Conservation (phyloP, 176 grass and related monocot species). For the Cocos nucifera region DNA sequence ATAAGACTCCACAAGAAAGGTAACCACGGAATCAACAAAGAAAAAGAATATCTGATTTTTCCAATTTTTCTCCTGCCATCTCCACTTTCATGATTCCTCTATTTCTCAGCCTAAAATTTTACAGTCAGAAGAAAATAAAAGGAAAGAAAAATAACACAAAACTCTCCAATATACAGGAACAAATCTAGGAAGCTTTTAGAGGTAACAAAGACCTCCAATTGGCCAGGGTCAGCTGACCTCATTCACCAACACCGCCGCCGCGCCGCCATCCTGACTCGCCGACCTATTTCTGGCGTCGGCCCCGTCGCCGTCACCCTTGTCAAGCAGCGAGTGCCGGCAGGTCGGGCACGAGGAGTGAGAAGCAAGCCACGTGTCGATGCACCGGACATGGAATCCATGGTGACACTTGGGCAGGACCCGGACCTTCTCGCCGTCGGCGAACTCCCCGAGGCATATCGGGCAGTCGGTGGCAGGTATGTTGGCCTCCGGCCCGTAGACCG, state of each 20-base stretch:
- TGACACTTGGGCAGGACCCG: constrained; percentile 64
- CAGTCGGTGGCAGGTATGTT: constrained; percentile 33
- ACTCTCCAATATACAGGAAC: too few species aligned
- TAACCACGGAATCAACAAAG: too few species aligned
- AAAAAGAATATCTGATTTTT: too few species aligned
- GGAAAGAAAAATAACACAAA: too few species aligned
- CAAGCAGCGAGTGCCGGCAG: constrained; percentile 41
- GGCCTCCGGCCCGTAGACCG: constrained; percentile 31
- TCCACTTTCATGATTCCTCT: too few species aligned
- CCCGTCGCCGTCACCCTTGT: constrained; percentile 5
- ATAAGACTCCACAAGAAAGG: too few species aligned
- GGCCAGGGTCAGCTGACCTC: neutral
- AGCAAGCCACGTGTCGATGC: constrained; percentile 63
- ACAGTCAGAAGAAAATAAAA: too few species aligned
- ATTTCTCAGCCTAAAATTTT: too few species aligned
- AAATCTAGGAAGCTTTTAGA: too few species aligned
- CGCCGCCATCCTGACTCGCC: neutral
- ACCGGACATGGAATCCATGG: constrained; percentile 61
- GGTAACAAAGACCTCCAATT: neutral
- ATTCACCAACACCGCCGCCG: neutral
- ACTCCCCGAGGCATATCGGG: constrained; percentile 70
- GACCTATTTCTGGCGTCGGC: neutral
- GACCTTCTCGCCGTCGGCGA: constrained; percentile 57
- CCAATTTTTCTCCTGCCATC: too few species aligned
- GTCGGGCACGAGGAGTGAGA: constrained; percentile 60